Conservation (phyloP, 2,329 filamentous ascomycete genomes). For the Calonectria pseudoturangicola region DNA sequence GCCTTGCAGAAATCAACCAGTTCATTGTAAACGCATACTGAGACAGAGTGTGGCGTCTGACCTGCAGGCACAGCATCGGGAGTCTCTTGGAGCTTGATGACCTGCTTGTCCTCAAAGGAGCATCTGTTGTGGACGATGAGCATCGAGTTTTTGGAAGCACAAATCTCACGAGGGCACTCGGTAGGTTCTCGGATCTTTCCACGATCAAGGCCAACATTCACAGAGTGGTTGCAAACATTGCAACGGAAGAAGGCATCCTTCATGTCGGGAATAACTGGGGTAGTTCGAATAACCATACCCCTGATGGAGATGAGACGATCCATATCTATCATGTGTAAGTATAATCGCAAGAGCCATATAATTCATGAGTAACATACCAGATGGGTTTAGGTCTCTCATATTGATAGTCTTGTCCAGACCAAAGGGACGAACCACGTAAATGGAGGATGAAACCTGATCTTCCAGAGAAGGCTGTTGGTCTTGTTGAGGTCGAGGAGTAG, state of each 20-base stretch:
- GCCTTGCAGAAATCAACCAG: constrained; percentile 98
- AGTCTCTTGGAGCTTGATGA: constrained; percentile 98
- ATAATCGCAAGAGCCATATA: not conserved
- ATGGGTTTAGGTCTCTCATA: constrained; percentile 93
- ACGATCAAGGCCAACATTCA: constrained; percentile 93
- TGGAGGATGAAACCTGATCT: constrained; percentile 85
- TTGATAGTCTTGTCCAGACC: constrained; percentile 92
- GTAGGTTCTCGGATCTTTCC: constrained; percentile 98
- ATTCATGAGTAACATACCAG: constrained; percentile 65
- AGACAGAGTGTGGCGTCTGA: constrained; percentile 97
- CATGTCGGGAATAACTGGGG: constrained; percentile 98
- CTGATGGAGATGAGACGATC: constrained; percentile 97
- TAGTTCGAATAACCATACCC: constrained; percentile 95
- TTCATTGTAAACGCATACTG: constrained; percentile 96
- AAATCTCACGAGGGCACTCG: constrained; percentile 87
- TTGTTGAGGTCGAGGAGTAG: constrained; percentile 63
- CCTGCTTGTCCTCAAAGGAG: constrained; percentile 96
- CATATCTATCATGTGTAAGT: constrained; percentile 78
- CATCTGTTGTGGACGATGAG: constrained; percentile 98
- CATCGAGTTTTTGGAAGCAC: constrained; percentile 94
- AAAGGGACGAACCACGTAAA: constrained; percentile 92
- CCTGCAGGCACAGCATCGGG: constrained; percentile 95
- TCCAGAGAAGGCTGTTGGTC: constrained; percentile 78
- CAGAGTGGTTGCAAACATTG: constrained; percentile 92
- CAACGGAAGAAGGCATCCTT: constrained; percentile 99